Conservation (phyloP, 164 flowering plant genomes). For the Brasenia schreberi region DNA sequence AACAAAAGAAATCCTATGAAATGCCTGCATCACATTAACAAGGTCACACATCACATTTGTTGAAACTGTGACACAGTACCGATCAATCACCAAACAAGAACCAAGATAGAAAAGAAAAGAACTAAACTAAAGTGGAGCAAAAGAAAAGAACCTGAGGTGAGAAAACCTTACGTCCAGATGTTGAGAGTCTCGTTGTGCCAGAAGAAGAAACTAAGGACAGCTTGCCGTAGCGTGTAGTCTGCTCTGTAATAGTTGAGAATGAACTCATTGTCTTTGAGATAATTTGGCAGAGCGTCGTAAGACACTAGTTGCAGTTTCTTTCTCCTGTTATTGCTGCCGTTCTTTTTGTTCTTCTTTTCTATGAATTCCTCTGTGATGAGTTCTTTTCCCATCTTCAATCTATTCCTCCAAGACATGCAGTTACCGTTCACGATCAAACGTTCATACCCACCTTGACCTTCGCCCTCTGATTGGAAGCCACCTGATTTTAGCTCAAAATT, state of each 20-base stretch:
- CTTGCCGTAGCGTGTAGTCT: constrained; percentile 81
- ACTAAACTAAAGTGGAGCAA: neutral
- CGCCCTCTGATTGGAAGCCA: too few relatives aligned
- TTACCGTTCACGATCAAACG: too few relatives aligned
- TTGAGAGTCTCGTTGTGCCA: constrained; percentile 95
- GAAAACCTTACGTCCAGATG: constrained; percentile 69
- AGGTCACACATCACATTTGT: too few relatives aligned
- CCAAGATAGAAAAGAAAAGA: neutral
- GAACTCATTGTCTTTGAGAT: constrained; percentile 75
- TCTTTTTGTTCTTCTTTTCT: too few relatives aligned
- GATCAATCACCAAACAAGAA: neutral
- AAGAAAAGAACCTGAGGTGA: neutral
- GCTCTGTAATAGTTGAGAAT: constrained; percentile 65
- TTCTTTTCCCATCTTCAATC: too few relatives aligned
- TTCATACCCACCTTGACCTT: too few relatives aligned
- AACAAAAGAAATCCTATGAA: constrained; percentile 70
- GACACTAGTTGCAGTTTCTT: too few relatives aligned
- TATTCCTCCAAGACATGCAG: too few relatives aligned
- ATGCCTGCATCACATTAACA: constrained; percentile 39
- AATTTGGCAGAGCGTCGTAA: constrained; percentile 69
- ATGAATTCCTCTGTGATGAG: too few relatives aligned
- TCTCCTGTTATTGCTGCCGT: too few relatives aligned
- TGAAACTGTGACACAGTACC: neutral
- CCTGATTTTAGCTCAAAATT: too few relatives aligned
- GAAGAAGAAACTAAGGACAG: constrained; percentile 49